Evolutionary conservation across 75 land plant genomes (phyloP), one percentile per base, ranked within the genome.

Genomic region (Cryptomeria japonica): DNA sequence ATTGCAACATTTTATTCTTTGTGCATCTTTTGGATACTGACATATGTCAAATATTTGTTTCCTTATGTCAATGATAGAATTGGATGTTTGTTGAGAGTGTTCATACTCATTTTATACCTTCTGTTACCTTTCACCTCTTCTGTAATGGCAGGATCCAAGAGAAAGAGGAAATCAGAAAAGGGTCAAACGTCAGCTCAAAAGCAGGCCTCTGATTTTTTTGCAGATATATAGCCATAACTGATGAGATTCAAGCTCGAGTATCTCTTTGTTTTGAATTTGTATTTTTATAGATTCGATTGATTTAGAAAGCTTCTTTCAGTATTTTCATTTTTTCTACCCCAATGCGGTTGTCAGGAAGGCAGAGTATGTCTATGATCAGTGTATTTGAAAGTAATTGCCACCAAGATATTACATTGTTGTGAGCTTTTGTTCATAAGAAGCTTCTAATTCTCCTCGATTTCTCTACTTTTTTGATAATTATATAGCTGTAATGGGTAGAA

Each of bases 141-240:
- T 78, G 25, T 80, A 44, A 44, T 80, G 28, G 46, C 84, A 80
- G 84, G 84, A 44, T 80, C 84, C 47, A 80, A 80, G 46, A 22
- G 84, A 80, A 80, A 80, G 49, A 80, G 47, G 84, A 80, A 44
- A 80, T 25, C 51, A 28, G 84, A 25, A 39, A 42, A 80, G 12
- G 83, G 51, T 28, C 84, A 80, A 80, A 42, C 84, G 19, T 80
- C 49, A 44, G 44, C 84, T 80, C 84, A 80, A 80, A 80, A 80
- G 32, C 31, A 80, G n/a, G 32, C 84, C 6, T 80, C 84, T 44
- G 84, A 80, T 28, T 80, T 80, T 80, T 80, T 80, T 28, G 32
- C 84, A 38, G 84, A 80, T 28, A 80, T 80, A 80, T 80, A 80
- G 44, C 15, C 77, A 73, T 13, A 11, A 80, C 42, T 42, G 2